Evolutionary conservation across 345 rosid genomes (phyloP).

Genomic region (Citrus mangshanensis): DNA sequence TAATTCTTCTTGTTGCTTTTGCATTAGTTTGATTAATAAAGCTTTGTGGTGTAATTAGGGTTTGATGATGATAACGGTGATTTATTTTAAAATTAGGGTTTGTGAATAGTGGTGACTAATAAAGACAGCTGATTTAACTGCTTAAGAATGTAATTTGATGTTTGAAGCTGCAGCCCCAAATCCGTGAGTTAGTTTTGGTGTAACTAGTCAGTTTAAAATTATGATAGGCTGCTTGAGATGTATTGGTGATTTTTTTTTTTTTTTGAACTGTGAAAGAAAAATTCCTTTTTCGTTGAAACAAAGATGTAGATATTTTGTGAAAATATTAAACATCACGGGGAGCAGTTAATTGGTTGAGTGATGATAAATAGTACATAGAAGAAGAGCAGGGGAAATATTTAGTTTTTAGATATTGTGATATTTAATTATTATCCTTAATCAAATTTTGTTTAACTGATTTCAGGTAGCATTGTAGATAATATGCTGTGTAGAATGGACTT

Average conservation of each 20-base stretch:
- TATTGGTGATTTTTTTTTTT: background rate
- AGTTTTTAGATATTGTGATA: background rate
- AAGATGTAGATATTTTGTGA: background rate
- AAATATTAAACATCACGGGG: background rate
- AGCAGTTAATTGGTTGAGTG: background rate
- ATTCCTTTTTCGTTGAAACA: background rate
- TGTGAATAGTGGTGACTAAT: background rate
- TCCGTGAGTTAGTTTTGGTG: background rate
- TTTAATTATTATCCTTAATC: too few relatives aligned
- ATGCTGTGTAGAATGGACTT: background rate
- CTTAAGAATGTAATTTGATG: background rate
- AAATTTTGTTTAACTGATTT: background rate
- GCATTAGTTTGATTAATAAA: background rate
- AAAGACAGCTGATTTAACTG: background rate
- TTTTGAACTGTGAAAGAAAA: too few relatives aligned
- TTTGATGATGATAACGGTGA: background rate
- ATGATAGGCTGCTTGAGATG: background rate
- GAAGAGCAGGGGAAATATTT: too few relatives aligned
- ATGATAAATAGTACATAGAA: background rate
- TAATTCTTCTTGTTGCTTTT: background rate
- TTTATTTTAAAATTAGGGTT: background rate
- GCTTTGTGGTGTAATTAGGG: background rate
- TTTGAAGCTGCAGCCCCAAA: background rate
- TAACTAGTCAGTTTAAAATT: background rate
- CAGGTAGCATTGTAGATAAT: slow-evolving; percentile 6